Evolutionary conservation across 2,329 filamentous ascomycete genomes (phyloP), one percentile per base, ranked within the genome.

Genomic region (Aspergillus carbonarius): DNA sequence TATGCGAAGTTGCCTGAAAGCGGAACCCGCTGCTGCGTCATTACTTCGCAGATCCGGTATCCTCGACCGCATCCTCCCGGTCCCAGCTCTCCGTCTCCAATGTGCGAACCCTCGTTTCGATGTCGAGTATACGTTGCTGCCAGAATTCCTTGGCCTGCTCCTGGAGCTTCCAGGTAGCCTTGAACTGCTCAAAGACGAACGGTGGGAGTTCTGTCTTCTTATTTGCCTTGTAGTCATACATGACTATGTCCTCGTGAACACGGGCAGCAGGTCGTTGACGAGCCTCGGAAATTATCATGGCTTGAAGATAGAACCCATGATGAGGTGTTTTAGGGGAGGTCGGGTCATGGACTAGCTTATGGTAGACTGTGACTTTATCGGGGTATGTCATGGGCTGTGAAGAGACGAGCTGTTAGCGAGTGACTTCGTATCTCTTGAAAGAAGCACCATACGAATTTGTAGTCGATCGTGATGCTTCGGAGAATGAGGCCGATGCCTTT

Each of bases 331-430:
- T 63, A 13, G 69, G 56, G 2, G 70, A 69, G 3, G 57, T 87
- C 72, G 55, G 88, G 58, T 81, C 74, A 23, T 76, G 72, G 2
- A 82, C 77, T 12, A 96, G 83, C 72, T 89, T 93, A 76, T 96
- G 92, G 67, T 93, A 89, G 18, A 95, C 91, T 0, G 89, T 92
- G 61, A 96, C 85, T 50, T 84, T 83, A 73, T 96, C 92, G 0
- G 92, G 92, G 74, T 85, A 96, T 34, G 83, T 88, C 85, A 96
- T 88, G 15, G 92, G 91, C 90, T 92, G 64, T n/a, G 32, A 32
- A 20, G 27, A 34, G 39, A 34, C 5, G 32, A 27, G 13, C 5
- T 20, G 37, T 64, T 53, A 65, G 58, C 50, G n/a, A 58, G n/a
- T 10, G 13, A 17, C 23, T 12, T 9, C 23, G 20, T 37, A 15